phyloP scores from a whole-genome alignment of 176 grass and related monocot genomes.

The Cocos nucifera region DNA sequence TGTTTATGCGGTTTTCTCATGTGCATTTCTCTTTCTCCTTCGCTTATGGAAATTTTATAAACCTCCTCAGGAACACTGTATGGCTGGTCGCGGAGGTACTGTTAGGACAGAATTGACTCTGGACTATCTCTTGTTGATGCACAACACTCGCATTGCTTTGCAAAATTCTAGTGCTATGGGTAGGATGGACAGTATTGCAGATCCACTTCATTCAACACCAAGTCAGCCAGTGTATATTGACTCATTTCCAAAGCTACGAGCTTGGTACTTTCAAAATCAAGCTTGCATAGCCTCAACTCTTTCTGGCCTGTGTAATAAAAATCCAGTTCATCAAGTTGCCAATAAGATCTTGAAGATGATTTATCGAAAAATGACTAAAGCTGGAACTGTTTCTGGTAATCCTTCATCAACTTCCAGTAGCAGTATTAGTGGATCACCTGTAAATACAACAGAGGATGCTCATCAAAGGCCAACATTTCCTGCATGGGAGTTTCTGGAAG shows the following conservation, averaged over 20 bases:
- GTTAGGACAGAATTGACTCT: conserved; percentile 67
- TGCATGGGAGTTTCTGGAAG: conserved; percentile 95
- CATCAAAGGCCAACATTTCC: conserved; percentile 60
- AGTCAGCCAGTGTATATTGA: conserved; percentile 71
- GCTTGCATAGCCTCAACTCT: conserved; percentile 94
- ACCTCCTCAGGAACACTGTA: conserved; percentile 63
- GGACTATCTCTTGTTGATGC: conserved; percentile 88
- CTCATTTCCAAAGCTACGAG: conserved; percentile 82
- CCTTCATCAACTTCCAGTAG: conserved; percentile 62
- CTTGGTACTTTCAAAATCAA: conserved; percentile 98
- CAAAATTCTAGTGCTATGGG: conserved; percentile 39
- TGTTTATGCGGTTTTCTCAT: conserved; percentile 88
- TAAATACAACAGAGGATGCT: conserved; percentile 57
- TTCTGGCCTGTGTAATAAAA: conserved; percentile 76
- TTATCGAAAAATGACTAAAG: conserved; percentile 72
- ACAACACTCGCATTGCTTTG: conserved; percentile 45
- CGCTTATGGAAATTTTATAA: conserved; percentile 91
- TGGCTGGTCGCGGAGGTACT: conserved; percentile 73
- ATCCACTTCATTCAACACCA: conserved; percentile 30
- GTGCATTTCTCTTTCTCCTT: conserved; percentile 95
- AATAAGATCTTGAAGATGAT: conserved; percentile 98
- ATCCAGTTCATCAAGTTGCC: conserved; percentile 83
- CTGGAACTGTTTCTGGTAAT: conserved; percentile 35
- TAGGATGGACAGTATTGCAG: conserved; percentile 24
- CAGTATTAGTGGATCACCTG: conserved; percentile 62